Conservation (phyloP, 257 asterid genomes). For the Parsonsia alboflavescens region DNA sequence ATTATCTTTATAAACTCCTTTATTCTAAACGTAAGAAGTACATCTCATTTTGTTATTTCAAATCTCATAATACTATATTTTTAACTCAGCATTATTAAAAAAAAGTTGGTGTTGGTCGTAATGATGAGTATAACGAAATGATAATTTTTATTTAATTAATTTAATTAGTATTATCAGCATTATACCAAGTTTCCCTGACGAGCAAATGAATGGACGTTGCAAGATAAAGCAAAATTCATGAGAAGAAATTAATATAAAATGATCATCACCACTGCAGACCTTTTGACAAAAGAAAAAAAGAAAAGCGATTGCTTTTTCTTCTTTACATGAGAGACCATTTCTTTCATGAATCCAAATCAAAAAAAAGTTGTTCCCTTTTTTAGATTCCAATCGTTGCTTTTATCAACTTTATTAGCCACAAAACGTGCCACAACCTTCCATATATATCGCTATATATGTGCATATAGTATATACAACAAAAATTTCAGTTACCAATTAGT, state of each 20-base stretch:
- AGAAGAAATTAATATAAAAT: background rate
- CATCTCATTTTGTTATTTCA: no score
- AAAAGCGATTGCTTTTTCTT: background rate
- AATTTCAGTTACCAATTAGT: constrained; percentile 10
- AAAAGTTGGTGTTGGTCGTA: no score
- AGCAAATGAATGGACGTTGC: no score
- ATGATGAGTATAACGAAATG: no score
- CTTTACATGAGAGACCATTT: background rate
- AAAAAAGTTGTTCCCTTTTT: constrained; percentile 14
- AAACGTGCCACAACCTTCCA: background rate
- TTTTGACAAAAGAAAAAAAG: constrained; percentile 22
- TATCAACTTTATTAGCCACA: background rate
- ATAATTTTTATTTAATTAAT: no score
- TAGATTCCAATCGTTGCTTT: constrained; percentile 13
- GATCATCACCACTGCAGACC: constrained; percentile 16
- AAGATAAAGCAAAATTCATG: background rate
- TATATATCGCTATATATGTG: no score
- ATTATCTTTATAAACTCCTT: no score
- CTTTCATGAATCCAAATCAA: constrained; percentile 2
- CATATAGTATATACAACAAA: background rate
- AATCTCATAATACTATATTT: no score
- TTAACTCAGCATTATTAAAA: no score
- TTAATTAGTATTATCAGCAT: no score
- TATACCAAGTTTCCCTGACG: no score
- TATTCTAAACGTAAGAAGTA: no score